These are phyloP conservation scores for Clitopilus passeckerianus DNA, from an alignment of 768 basidiomycete species.

Conservation along the genomic window DNA sequence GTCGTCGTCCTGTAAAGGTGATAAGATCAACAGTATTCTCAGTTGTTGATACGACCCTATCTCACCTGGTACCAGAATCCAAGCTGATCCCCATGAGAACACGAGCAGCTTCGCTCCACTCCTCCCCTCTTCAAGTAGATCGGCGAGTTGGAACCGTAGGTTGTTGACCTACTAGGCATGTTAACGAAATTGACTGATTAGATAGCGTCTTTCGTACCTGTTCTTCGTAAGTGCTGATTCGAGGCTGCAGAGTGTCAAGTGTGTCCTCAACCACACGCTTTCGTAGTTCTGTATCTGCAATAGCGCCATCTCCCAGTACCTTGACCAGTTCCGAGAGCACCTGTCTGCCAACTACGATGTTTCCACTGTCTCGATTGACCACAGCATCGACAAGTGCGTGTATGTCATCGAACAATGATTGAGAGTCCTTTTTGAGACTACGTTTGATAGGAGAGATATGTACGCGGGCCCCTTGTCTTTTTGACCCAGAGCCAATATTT, in stretches of 20 bases:
- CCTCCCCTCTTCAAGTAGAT: slow-evolving; percentile 88
- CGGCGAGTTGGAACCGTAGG: slow-evolving; percentile 85
- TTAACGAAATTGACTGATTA: not conserved
- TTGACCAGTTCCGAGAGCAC: slow-evolving; percentile 83
- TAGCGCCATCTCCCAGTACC: slow-evolving; percentile 49
- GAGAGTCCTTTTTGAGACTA: slow-evolving; percentile 48
- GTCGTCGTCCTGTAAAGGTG: slow-evolving; percentile 45
- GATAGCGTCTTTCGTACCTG: slow-evolving; percentile 52
- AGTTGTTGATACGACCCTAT: slow-evolving; percentile 2
- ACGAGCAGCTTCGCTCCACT: slow-evolving; percentile 90
- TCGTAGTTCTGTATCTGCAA: slow-evolving; percentile 51
- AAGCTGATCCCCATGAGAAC: slow-evolving; percentile 91
- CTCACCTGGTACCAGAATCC: slow-evolving; percentile 83
- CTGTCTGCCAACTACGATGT: slow-evolving; percentile 85
- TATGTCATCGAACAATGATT: slow-evolving; percentile 48
- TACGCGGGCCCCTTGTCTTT: slow-evolving; percentile 84
- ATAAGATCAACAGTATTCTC: slow-evolving; percentile 5
- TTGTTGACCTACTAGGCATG: slow-evolving; percentile 60
- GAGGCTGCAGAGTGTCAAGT: slow-evolving; percentile 63
- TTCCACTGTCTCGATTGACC: slow-evolving; percentile 75
- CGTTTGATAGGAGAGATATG: slow-evolving; percentile 60
- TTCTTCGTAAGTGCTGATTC: slow-evolving; percentile 91
- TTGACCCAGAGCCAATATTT: slow-evolving; percentile 61
- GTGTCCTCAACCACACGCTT: slow-evolving; percentile 77
- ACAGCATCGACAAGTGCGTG: slow-evolving; percentile 74